Base-by-base conservation (phyloP, 2,329 filamentous ascomycete genomes). In the Sclerotiophoma versabilis region DNA sequence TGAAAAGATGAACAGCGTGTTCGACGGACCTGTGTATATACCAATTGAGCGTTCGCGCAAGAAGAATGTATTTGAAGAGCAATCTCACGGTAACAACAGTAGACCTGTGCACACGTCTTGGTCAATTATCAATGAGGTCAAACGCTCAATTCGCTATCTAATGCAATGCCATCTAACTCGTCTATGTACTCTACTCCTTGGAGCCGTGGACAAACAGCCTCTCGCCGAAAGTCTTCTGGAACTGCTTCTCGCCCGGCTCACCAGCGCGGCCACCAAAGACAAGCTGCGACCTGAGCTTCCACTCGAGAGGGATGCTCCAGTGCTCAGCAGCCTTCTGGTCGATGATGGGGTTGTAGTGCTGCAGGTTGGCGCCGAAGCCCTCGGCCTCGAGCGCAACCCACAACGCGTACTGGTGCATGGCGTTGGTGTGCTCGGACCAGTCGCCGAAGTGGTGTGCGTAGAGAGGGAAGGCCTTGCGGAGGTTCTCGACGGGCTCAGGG, bases 261-360 rank as follows among this genome's bases (percentile, higher is more conserved):
- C 75, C 84, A 17, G 79, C 80, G 47, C 62, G 62, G 59, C 83
- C 85, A 61, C 91, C 91, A 76, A 96, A 95, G 68, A 96, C 92
- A 62, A 97, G 80, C 83, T 96, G 91, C 20, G 90, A 88, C 71
- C 88, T 85, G 61, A 96, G 83, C 70, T 84, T 85, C 92, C 92
- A 96, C 66, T 83, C 83, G 15, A 77, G 69, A 36, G 90, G 89
- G 26, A 96, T 66, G 52, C 83, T 82, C 89, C 91, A 96, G 65
- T 85, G 79, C 58, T 80, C 80, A 37, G 83, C 78, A 47, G 92
- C 88, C 79, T 87, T 85, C 62, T 83, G 81, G 77, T 96, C 89
- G 65, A 96, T 85, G 54, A 96, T 77, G 17, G 92, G 92, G 84
- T 92, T 95, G 83, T 96, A 96, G 81, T 96, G 92, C 83, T 96